These are phyloP conservation scores for Lactarius tabidus DNA, from an alignment of 768 basidiomycete genomes.

Conservation along the genomic window DNA sequence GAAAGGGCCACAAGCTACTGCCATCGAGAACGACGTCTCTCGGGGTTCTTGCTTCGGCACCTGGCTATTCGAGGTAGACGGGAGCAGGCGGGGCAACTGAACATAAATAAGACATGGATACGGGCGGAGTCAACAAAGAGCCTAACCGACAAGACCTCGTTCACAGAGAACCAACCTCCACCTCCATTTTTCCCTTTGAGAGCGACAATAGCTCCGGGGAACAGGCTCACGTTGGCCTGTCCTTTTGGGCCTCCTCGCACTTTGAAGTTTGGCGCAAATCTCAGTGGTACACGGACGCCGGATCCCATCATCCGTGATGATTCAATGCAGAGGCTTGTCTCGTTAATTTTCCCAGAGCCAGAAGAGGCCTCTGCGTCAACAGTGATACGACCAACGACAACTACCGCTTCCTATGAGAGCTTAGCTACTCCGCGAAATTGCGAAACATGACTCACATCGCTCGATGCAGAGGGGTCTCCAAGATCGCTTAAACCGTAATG, in stretches of 20 bases:
- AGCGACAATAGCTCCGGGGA: conserved; percentile 85
- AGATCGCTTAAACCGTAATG: conserved; percentile 72
- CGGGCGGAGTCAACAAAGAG: neutral
- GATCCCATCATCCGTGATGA: conserved; percentile 75
- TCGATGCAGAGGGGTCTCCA: conserved; percentile 64
- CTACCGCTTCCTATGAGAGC: conserved; percentile 33
- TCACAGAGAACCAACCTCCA: conserved; percentile 79
- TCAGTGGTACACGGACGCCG: conserved; percentile 63
- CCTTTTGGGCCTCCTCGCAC: conserved; percentile 63
- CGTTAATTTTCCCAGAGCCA: conserved; percentile 60
- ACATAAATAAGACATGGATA: neutral
- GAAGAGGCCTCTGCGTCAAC: conserved; percentile 59
- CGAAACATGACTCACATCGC: conserved; percentile 41
- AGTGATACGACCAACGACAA: conserved; percentile 32
- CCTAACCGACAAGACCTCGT: conserved; percentile 76
- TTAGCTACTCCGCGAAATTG: neutral
- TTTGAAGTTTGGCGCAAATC: conserved; percentile 61
- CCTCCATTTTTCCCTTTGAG: conserved; percentile 89
- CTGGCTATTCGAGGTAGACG: conserved; percentile 37
- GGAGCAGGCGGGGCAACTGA: conserved; percentile 61
- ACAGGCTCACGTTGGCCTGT: conserved; percentile 65
- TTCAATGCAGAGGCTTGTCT: conserved; percentile 74
- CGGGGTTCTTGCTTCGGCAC: conserved; percentile 37
- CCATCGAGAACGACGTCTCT: conserved; percentile 56
- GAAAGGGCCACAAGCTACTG: conserved; percentile 82